Evolutionary conservation across 1,284 basidiomycete genomes (phyloP).

Genomic region (Ustilago nuda): DNA sequence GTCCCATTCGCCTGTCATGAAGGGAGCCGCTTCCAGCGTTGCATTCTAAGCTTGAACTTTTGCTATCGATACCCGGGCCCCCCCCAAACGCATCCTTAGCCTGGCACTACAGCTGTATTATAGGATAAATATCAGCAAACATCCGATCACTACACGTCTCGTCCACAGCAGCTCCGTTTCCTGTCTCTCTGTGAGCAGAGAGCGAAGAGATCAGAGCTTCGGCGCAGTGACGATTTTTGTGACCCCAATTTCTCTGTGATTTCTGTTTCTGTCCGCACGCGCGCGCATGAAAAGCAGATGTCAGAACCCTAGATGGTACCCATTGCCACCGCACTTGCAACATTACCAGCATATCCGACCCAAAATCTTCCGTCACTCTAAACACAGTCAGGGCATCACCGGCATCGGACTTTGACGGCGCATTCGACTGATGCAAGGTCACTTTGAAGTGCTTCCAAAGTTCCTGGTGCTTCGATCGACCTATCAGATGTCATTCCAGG

Average conservation of each 20-base stretch:
- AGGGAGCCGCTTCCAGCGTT: background rate
- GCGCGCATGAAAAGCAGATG: background rate
- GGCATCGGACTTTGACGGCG: background rate
- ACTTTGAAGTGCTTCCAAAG: background rate
- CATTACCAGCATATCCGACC: background rate
- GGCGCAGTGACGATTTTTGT: background rate
- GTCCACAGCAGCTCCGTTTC: too few species aligned
- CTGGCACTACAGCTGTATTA: background rate
- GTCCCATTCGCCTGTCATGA: conserved; percentile 31
- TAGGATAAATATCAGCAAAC: too few species aligned
- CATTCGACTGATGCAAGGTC: background rate
- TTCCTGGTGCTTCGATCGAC: background rate
- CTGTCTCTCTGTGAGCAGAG: too few species aligned
- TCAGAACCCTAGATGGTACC: background rate
- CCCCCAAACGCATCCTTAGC: background rate
- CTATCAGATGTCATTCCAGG: background rate
- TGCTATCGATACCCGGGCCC: background rate
- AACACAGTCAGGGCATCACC: background rate
- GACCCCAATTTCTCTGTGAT: background rate
- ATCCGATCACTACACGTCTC: too few species aligned
- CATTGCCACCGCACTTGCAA: background rate
- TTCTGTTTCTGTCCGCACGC: background rate
- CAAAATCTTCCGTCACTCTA: background rate
- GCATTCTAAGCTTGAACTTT: background rate
- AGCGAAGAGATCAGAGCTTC: too few species aligned